Conservation (phyloP, 139 green algal species). For the Coelastrella sp. region DNA sequence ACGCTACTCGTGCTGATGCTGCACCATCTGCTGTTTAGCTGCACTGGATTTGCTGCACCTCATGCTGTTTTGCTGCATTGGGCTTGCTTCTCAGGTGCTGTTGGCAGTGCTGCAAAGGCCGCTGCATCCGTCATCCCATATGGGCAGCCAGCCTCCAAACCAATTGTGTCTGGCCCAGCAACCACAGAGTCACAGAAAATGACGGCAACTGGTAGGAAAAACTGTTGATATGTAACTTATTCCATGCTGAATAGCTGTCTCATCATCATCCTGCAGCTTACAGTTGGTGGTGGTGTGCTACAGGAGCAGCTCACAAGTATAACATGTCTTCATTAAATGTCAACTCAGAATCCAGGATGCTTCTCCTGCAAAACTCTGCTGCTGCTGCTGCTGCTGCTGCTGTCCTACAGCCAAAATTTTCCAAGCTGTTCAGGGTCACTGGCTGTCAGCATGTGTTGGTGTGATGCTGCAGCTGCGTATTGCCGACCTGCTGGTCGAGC, state of each 20-base stretch:
- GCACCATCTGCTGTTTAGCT: background rate
- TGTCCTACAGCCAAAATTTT: conserved; percentile 24
- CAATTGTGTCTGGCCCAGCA: background rate
- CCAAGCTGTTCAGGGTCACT: conserved; percentile 31
- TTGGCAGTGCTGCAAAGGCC: background rate
- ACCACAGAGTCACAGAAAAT: background rate
- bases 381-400: conserved; percentile 28
- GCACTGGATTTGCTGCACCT: too few species aligned
- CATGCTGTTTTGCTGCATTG: background rate
- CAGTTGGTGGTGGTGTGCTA: background rate
- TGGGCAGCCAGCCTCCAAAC: background rate
- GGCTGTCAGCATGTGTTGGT: conserved; percentile 22
- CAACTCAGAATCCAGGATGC: too few species aligned
- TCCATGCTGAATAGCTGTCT: too few species aligned
- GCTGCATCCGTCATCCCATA: background rate
- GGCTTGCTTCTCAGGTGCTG: background rate
- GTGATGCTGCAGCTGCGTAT: conserved; percentile 42
- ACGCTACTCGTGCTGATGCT: background rate
- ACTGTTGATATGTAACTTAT: background rate
- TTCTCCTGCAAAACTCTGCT: background rate
- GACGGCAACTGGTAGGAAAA: background rate
- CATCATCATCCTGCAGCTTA: too few species aligned
- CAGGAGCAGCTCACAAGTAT: background rate
- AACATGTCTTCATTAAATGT: background rate
- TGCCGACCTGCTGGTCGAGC: conserved; percentile 18